Evolutionary conservation across 768 basidiomycete species (phyloP).

Genomic region (Leucocoprinus birnbaumii): DNA sequence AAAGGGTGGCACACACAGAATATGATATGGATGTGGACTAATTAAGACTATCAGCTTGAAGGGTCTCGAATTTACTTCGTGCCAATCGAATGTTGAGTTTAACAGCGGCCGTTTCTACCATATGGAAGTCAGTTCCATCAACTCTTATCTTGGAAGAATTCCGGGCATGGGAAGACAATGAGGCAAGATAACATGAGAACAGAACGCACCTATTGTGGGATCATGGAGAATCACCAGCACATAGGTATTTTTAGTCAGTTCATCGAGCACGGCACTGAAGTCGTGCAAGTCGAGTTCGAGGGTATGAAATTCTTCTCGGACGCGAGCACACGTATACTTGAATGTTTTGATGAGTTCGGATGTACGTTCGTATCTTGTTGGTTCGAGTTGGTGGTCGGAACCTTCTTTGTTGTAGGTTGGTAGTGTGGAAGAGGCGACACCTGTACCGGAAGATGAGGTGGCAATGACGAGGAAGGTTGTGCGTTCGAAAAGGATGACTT

Average conservation of each 20-base stretch:
- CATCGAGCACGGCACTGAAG: conserved; percentile 88
- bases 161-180: too few species aligned
- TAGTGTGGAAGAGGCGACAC: conserved; percentile 25
- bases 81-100: conserved; percentile 87
- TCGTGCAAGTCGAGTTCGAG: conserved; percentile 84
- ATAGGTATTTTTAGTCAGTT: conserved; percentile 92
- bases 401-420: conserved; percentile 23
- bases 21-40: neutral
- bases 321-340: conserved; percentile 85
- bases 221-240: conserved; percentile 88
- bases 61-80: conserved; percentile 83
- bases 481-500: conserved; percentile 94
- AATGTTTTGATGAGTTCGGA: conserved; percentile 95
- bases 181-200: neutral
- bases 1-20: neutral
- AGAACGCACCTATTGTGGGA: conserved; percentile 75
- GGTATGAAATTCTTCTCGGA: conserved; percentile 82
- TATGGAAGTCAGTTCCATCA: conserved; percentile 1
- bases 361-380: conserved; percentile 81
- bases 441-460: conserved; percentile 55
- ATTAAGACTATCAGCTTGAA: conserved; percentile 68
- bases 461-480: conserved; percentile 98
- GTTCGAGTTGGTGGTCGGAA: conserved; percentile 44
- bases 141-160: neutral
- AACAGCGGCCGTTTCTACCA: conserved; percentile 81